A percentile compares a stretch with the other conserved stretches of the same genome.
phyloP scores from a whole-genome alignment of 148 eudicot genomes.

The Silene uniflora region DNA sequence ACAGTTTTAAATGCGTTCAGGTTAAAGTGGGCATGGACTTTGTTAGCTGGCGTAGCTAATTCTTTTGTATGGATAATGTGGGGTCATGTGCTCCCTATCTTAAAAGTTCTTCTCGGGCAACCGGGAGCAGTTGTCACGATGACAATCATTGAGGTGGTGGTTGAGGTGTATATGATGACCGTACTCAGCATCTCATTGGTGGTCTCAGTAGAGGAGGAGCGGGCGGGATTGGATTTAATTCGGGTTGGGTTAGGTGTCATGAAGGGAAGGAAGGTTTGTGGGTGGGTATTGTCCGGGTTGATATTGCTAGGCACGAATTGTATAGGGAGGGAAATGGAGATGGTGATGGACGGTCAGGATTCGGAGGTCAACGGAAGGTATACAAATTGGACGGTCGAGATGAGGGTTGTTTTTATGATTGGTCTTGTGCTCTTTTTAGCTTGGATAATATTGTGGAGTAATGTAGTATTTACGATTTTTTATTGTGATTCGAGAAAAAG shows the following conservation, averaged over 20 bases:
- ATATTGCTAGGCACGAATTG: not conserved
- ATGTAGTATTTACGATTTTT: conserved; percentile 28
- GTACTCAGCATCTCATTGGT: conserved; percentile 18
- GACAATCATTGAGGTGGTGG: not conserved
- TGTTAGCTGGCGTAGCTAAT: not conserved
- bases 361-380: not conserved
- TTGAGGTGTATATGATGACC: conserved; percentile 11
- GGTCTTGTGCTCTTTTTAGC: conserved; percentile 27
- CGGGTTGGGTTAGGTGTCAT: conserved; percentile 28
- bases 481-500: conserved; percentile 29
- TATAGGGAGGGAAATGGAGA: conserved; percentile 19
- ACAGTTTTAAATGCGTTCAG: conserved; percentile 13
- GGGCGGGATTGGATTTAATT: conserved; percentile 30
- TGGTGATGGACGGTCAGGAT: conserved; percentile 26
- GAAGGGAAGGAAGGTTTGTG: conserved; percentile 34
- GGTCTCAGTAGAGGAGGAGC: conserved; percentile 32
- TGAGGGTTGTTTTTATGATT: conserved; percentile 21
- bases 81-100: not conserved
- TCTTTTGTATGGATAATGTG: conserved; percentile 3
- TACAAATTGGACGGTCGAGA: conserved; percentile 26
- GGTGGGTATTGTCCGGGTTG: conserved; percentile 27
- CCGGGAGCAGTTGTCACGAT: not conserved
- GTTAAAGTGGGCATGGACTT: not conserved
- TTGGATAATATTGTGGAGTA: conserved; percentile 30
- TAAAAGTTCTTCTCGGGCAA: not conserved